Base-by-base conservation (phyloP, 75 land plant genomes). In the Pinus tabuliformis region DNA sequence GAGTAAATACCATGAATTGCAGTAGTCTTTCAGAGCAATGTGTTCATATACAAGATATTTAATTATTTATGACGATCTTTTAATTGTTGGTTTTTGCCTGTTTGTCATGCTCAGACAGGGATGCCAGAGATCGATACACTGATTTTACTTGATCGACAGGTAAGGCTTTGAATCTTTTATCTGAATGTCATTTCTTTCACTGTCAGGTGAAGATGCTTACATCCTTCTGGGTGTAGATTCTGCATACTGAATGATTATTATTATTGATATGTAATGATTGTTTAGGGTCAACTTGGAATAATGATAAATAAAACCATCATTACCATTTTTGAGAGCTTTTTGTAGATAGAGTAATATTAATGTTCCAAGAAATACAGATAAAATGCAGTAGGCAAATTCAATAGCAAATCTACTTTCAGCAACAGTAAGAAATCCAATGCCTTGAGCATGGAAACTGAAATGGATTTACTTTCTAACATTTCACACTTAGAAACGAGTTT, bases 101-200 rank as follows among this genome's bases (percentile, higher is more conserved):
- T n/a, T 62, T 73, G 79, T 64, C 56, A 66, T 54, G 80, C 72
- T 68, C 83, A 94, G 97, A 72, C 80, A 76, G 89, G 84, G 57
- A 62, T 82, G 39, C 94, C 99, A 58, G 92, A 97, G 85, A 95
- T 97, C 66, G 86, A 95, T 79, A 91, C 95, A 28, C 89, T 97
- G 30, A 84, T 97, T 58, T 89, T 97, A 39, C 75, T 97, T 33
- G 99, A 97, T 76, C 87, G 99, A 36, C 93, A 95, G 91, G 98
- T 97, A 77, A 49, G 74, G 15, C 1, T 72, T 54, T 26, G 24
- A 15, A 6, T 72, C 4, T 72, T 22, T 72, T 13, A 72, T 15
- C 16, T 17, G 7, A 65, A 2, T 66, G n/a, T 36, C 70, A 36
- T 66, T 37, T 42, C 52, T 2, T 6, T 68, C 20, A 9, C 8